Base-by-base conservation (phyloP, 768 basidiomycete species). In the Rhodotorula paludigena region DNA sequence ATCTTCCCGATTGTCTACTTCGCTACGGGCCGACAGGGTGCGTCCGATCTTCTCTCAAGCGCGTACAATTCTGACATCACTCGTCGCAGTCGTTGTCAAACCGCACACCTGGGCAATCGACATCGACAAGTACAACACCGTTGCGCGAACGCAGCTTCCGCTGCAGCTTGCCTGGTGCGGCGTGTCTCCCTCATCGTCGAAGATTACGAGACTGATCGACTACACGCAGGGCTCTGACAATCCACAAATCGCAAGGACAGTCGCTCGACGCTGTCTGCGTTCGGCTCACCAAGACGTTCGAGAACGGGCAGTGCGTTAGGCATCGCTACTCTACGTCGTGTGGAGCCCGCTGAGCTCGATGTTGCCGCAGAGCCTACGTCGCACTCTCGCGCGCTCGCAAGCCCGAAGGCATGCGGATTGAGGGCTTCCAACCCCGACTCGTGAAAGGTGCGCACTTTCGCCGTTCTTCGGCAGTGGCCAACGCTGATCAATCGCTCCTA, bases 221-320 rank as follows among this genome's bases (percentile, higher is more conserved):
- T 38, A 21, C 21, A 39, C 20, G 10, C 57, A 63, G 57, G 52
- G 55, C 64, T 28, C 47, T 47, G 12, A 61, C 60, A 21, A 96
- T 96, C 71, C 94, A 97, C 78, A 98, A 97, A 77, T 89, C 88
- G 18, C 94, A 98, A 78, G 94, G 94, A 11, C 94, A 97, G 77
- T 96, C 93, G 0, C 81, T 98, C 18, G 90, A 94, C 41, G 85
- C 91, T 38, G 93, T 97, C 69, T 92, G 89, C 76, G 92, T 97
- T 39, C 90, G 96, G 74, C 81, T 98, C 30, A 86, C 85, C 18
- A 87, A 85, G 75, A 88, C 96, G 6, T 98, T 98, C 75, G 94
- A 80, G 66, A 78, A 79, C 57, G 80, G 80, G 14, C 69, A 71
- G 69, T 69, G n/a, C 51, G 63, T 60, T 25, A 3, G 14, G n/a